A percentile compares a stretch with the other conserved stretches of the same genome.
These are phyloP conservation scores for Chenopodium album DNA, from an alignment of 148 eudicot species.

Conservation along the genomic window DNA sequence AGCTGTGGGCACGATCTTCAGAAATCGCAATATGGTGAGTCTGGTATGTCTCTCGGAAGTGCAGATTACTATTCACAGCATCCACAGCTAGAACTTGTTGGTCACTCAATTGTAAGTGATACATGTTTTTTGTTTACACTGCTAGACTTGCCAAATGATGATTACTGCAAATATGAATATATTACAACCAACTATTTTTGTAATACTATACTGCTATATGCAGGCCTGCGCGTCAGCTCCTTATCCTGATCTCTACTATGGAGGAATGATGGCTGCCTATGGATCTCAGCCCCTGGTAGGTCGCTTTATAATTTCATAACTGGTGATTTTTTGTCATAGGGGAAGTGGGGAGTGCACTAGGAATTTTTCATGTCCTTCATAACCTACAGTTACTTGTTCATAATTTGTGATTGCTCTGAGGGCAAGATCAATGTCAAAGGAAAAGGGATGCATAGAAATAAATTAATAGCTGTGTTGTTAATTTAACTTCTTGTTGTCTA, in stretches of 20 bases:
- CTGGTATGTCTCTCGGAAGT: slow-evolving; percentile 37
- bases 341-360: not conserved
- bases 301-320: slow-evolving; percentile 5
- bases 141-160: not conserved
- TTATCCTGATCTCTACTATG: slow-evolving; percentile 71
- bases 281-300: slow-evolving; percentile 79
- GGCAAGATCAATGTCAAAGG: not conserved
- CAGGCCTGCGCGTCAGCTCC: slow-evolving; percentile 85
- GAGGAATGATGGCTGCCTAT: slow-evolving; percentile 80
- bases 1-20: slow-evolving; percentile 38
- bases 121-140: not conserved
- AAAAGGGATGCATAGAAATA: not conserved
- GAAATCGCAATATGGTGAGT: slow-evolving; percentile 44
- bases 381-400: not conserved
- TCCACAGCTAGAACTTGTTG: slow-evolving; percentile 80
- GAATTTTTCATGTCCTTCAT: not conserved
- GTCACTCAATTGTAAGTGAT: slow-evolving; percentile 83
- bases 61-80: slow-evolving; percentile 52
- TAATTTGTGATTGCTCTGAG: not conserved
- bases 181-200: not conserved
- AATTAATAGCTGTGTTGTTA: not conserved
- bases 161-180: not conserved
- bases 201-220: slow-evolving; percentile 15
- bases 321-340: not conserved
- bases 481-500: not conserved